Percentiles rank a stretch among this genome's conserved stretches.
Evolutionary conservation across 148 eudicot species (phyloP).

Genomic region (Arbutus unedo): DNA sequence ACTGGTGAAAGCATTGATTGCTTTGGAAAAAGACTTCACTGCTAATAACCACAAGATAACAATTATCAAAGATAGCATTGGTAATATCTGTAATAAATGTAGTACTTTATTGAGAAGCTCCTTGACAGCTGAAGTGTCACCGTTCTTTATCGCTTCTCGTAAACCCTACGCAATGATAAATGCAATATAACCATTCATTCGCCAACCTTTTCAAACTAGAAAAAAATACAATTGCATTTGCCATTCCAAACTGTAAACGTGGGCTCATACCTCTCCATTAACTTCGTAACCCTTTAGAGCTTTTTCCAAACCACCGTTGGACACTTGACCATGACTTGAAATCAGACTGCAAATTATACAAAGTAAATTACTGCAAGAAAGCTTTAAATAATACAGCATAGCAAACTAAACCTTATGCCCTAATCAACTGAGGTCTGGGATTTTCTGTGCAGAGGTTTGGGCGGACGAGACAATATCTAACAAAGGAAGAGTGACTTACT

Average conservation of each 20-base stretch:
- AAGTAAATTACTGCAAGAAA: background rate
- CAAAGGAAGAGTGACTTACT: background rate
- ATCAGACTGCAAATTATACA: slow-evolving; percentile 31
- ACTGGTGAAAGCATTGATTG: slow-evolving; percentile 1
- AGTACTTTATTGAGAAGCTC: slow-evolving; percentile 58
- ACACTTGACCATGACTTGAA: slow-evolving; percentile 34
- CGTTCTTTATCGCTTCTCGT: slow-evolving; percentile 69
- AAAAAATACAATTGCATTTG: background rate
- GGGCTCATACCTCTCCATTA: slow-evolving; percentile 59
- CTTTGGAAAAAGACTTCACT: background rate
- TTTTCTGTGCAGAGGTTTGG: background rate
- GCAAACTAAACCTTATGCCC: background rate
- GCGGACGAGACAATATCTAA: background rate
- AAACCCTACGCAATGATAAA: slow-evolving; percentile 39
- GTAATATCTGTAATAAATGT: background rate
- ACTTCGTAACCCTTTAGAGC: slow-evolving; percentile 47
- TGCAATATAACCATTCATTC: slow-evolving; percentile 10
- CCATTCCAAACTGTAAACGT: background rate
- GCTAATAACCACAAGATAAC: slow-evolving; percentile 1
- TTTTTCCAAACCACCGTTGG: slow-evolving; percentile 33
- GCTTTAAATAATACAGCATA: background rate
- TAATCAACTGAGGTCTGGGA: background rate
- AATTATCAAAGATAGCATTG: background rate
- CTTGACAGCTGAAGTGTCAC: slow-evolving; percentile 56
- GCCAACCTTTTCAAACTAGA: background rate